Conservation (phyloP, 2,329 filamentous ascomycete genomes). For the Calycina herbarum region DNA sequence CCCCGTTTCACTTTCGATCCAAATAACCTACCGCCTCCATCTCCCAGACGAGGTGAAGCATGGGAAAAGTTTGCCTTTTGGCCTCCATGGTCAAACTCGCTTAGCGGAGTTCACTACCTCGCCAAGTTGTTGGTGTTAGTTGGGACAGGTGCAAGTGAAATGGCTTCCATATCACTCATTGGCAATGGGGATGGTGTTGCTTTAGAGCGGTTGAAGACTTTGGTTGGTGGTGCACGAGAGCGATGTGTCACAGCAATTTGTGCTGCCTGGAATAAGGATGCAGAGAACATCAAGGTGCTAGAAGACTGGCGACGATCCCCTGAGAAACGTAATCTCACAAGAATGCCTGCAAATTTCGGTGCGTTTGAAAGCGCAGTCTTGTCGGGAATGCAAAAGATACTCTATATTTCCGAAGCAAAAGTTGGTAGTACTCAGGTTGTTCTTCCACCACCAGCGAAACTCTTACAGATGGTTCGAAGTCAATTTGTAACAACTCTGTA, state of each 20-base stretch:
- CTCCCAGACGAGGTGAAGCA: slow-evolving; percentile 74
- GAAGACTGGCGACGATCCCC: slow-evolving; percentile 89
- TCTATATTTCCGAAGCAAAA: slow-evolving; percentile 85
- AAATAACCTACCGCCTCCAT: slow-evolving; percentile 72
- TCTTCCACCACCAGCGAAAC: slow-evolving; percentile 78
- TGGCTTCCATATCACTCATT: slow-evolving; percentile 73
- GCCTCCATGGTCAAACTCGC: slow-evolving; percentile 88
- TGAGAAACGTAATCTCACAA: slow-evolving; percentile 83
- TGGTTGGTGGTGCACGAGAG: slow-evolving; percentile 80
- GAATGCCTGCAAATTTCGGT: slow-evolving; percentile 84
- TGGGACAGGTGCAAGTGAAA: slow-evolving; percentile 82
- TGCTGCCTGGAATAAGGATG: slow-evolving; percentile 89
- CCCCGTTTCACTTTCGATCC: slow-evolving; percentile 79
- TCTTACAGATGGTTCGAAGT: slow-evolving; percentile 85
- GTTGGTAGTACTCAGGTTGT: slow-evolving; percentile 75
- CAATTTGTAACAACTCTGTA: slow-evolving; percentile 95
- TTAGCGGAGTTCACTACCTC: slow-evolving; percentile 90
- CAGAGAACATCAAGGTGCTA: slow-evolving; percentile 86
- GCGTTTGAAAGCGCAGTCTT: slow-evolving; percentile 83
- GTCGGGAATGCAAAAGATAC: slow-evolving; percentile 87
- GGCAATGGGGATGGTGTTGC: slow-evolving; percentile 54
- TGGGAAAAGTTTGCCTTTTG: slow-evolving; percentile 97
- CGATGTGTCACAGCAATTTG: slow-evolving; percentile 83
- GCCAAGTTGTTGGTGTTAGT: slow-evolving; percentile 79
- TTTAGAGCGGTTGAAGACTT: slow-evolving; percentile 69